phyloP scores from a whole-genome alignment of 805 yeast genomes.

The Metschnikowia noctiluminum region DNA sequence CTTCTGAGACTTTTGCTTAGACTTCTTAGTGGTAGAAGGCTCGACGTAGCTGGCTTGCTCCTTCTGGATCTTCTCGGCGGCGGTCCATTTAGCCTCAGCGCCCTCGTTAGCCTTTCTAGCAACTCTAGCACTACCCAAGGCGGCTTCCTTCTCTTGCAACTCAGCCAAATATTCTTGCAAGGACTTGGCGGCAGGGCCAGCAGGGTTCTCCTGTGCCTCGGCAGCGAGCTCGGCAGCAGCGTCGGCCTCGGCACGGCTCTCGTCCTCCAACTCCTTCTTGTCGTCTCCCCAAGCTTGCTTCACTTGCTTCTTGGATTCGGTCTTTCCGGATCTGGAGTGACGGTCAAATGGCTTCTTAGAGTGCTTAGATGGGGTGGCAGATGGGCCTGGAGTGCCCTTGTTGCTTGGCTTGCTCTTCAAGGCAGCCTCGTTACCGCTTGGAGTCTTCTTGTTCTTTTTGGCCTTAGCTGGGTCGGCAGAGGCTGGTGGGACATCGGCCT shows the following conservation, averaged over 20 bases:
- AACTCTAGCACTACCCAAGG: slow-evolving; percentile 34
- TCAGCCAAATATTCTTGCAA: slow-evolving; percentile 85
- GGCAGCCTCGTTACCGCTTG: slow-evolving; percentile 88
- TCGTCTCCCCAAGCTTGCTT: slow-evolving; percentile 88
- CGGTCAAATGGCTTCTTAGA: slow-evolving; percentile 72
- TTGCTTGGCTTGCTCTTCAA: slow-evolving; percentile 61
- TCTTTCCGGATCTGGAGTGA: slow-evolving; percentile 78
- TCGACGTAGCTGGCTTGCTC: slow-evolving; percentile 50
- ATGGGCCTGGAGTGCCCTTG: slow-evolving; percentile 58
- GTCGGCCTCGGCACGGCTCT: slow-evolving; percentile 43
- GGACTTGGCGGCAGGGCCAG: slow-evolving; percentile 59
- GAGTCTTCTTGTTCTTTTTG: slow-evolving; percentile 63
- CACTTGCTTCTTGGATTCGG: slow-evolving; percentile 81
- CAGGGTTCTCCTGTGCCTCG: slow-evolving; percentile 43
- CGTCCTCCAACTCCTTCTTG: slow-evolving; percentile 64
- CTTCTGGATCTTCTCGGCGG: slow-evolving; percentile 62
- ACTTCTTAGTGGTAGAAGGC: slow-evolving; percentile 63
- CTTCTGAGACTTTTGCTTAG: slow-evolving; percentile 72
- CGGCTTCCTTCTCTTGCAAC: slow-evolving; percentile 44
- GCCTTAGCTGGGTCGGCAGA: slow-evolving; percentile 79
- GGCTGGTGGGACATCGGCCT: slow-evolving; percentile 78
- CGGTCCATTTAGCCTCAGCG: slow-evolving; percentile 49
- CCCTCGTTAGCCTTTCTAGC: slow-evolving; percentile 57
- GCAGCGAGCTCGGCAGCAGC: slow-evolving; percentile 41
- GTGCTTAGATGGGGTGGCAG: slow-evolving; percentile 50